These are phyloP conservation scores for Fusarium kyushuense DNA, from an alignment of 2,329 filamentous ascomycete species.

Conservation along the genomic window DNA sequence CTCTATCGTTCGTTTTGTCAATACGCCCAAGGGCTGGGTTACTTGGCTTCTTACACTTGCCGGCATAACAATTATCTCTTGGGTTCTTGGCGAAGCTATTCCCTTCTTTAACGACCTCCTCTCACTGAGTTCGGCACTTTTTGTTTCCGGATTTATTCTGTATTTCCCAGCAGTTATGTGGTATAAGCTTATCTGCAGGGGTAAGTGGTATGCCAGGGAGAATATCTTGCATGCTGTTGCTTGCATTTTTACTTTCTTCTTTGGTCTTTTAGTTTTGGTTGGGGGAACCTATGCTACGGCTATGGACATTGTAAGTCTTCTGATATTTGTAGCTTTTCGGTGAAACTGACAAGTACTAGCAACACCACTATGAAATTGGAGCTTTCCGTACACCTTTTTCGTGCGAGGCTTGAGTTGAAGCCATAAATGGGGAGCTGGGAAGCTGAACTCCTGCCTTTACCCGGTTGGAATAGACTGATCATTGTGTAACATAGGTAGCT, in stretches of 20 bases:
- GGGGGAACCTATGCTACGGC: constrained; percentile 36
- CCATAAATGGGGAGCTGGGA: too few species aligned
- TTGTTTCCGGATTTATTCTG: constrained; percentile 58
- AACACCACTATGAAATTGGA: constrained; percentile 33
- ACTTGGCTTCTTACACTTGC: constrained; percentile 70
- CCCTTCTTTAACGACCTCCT: constrained; percentile 78
- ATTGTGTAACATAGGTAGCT: too few species aligned
- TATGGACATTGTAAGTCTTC: constrained; percentile 31
- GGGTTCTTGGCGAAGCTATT: constrained; percentile 72
- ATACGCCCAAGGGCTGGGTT: constrained; percentile 51
- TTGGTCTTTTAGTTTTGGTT: constrained; percentile 30
- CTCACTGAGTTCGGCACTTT: constrained; percentile 60
- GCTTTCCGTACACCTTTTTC: constrained; percentile 32
- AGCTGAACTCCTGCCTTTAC: too few species aligned
- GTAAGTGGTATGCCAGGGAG: constrained; percentile 36
- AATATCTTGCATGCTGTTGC: constrained; percentile 27
- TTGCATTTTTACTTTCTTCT: constrained; percentile 29
- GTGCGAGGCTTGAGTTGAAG: background rate
- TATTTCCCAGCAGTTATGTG: constrained; percentile 56
- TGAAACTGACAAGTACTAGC: background rate
- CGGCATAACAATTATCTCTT: constrained; percentile 59
- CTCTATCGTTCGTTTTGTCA: constrained; percentile 38
- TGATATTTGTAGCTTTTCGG: accelerated
- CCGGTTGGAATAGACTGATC: too few species aligned
- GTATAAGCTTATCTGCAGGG: constrained; percentile 53